Evolutionary conservation across 164 flowering plant genomes (phyloP).

Genomic region (Magnolia officinalis): DNA sequence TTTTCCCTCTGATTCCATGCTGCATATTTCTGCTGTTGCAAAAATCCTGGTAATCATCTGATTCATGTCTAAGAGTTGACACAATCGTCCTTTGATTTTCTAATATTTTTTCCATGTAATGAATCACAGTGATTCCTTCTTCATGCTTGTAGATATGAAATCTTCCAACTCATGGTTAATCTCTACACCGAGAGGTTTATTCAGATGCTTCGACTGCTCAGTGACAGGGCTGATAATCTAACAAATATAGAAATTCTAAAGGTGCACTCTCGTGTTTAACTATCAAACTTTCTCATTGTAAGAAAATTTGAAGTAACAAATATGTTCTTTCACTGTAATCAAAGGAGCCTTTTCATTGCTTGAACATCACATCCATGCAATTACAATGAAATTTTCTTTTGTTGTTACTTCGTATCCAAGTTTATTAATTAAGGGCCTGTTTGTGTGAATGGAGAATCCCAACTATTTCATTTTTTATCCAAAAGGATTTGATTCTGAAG

Average conservation of each 20-base stretch:
- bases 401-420: too few species aligned
- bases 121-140: neutral
- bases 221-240: slow-evolving; percentile 85
- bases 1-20: neutral
- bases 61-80: too few species aligned
- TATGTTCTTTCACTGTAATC: too few species aligned
- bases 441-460: neutral
- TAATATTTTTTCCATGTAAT: neutral
- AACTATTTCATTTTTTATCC: neutral
- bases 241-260: slow-evolving; percentile 89
- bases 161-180: slow-evolving; percentile 98
- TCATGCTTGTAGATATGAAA: slow-evolving; percentile 65
- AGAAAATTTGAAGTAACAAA: neutral
- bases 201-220: slow-evolving; percentile 91
- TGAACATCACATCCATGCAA: neutral
- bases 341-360: neutral
- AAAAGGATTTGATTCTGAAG: neutral
- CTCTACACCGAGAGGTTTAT: slow-evolving; percentile 95
- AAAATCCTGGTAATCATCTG: too few species aligned
- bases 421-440: too few species aligned
- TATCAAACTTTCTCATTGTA: neutral
- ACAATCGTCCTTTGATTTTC: neutral
- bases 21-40: neutral
- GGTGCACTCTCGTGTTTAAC: slow-evolving; percentile 37
- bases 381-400: neutral